These are phyloP conservation scores for Kodamaea suecica DNA, from an alignment of 1,139 yeast species.

Conservation along the genomic window DNA sequence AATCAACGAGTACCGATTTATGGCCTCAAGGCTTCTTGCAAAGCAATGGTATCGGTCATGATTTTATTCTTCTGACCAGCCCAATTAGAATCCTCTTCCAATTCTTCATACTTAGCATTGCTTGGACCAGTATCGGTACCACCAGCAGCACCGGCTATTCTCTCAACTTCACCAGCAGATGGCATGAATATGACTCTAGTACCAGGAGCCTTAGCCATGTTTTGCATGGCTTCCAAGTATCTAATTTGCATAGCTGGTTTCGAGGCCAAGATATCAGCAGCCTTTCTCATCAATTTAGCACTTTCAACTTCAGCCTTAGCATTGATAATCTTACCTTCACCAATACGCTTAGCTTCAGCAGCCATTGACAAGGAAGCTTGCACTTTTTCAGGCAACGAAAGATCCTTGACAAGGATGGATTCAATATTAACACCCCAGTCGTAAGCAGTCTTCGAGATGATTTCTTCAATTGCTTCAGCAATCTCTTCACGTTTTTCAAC, in stretches of 20 bases:
- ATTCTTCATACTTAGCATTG: constrained; percentile 11
- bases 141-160: constrained; percentile 21
- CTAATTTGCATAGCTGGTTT: constrained; percentile 80
- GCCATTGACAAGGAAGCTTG: constrained; percentile 68
- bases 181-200: constrained; percentile 78
- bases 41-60: constrained; percentile 16
- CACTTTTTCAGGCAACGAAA: constrained; percentile 54
- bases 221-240: constrained; percentile 76
- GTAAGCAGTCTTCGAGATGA: constrained; percentile 61
- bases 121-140: constrained; percentile 5
- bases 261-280: constrained; percentile 73
- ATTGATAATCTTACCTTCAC: constrained; percentile 73
- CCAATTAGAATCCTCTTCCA: constrained; percentile 19
- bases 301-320: constrained; percentile 77
- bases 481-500: constrained; percentile 74
- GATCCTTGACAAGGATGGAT: constrained; percentile 66
- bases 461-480: constrained; percentile 61
- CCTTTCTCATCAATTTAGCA: constrained; percentile 75
- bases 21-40: constrained; percentile 18
- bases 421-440: constrained; percentile 76
- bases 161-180: constrained; percentile 42
- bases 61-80: constrained; percentile 11
- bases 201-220: constrained; percentile 61
- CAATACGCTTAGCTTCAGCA: constrained; percentile 73
- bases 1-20: too few relatives aligned